phyloP scores from a whole-genome alignment of 306 rosid genomes.

The Quercus robur region DNA sequence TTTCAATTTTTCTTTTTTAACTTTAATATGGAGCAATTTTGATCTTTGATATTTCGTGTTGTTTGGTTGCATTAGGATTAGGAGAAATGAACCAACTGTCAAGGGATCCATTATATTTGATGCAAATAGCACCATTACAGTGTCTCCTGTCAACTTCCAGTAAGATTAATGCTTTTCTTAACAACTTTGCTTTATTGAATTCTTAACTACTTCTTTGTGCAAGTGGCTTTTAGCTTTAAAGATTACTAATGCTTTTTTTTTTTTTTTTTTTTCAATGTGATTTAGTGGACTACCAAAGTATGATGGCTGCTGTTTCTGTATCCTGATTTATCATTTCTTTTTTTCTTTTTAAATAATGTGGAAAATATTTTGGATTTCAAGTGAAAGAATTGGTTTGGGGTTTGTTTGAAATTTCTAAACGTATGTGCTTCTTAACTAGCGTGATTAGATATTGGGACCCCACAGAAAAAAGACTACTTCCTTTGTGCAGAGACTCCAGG shows the following conservation, averaged over 20 bases:
- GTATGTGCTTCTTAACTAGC: constrained; percentile 40
- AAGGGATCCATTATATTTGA: constrained; percentile 88
- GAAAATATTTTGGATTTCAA: not conserved
- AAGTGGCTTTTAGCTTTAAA: constrained; percentile 8
- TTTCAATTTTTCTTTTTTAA: no score
- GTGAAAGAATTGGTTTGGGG: not conserved
- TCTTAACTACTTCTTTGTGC: not conserved
- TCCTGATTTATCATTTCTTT: constrained; percentile 39
- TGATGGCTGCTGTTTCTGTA: constrained; percentile 97
- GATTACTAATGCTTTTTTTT: constrained; percentile 15
- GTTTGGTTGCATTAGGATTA: constrained; percentile 50
- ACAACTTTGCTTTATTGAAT: not conserved
- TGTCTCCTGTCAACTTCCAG: constrained; percentile 97
- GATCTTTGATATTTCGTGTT: not conserved
- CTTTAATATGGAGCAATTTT: not conserved
- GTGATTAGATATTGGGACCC: constrained; percentile 81
- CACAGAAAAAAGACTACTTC: constrained; percentile 94
- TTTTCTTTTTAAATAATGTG: constrained; percentile 4
- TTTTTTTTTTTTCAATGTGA: constrained; percentile 9
- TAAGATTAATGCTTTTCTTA: constrained; percentile 38
- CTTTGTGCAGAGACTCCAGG: constrained; percentile 98
- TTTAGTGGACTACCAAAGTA: constrained; percentile 86
- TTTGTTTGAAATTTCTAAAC: not conserved
- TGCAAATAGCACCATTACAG: constrained; percentile 80
- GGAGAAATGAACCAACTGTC: constrained; percentile 81